Evolutionary conservation across 139 green algal species (phyloP).

Genomic region (Deuterostichococcus epilithicus): DNA sequence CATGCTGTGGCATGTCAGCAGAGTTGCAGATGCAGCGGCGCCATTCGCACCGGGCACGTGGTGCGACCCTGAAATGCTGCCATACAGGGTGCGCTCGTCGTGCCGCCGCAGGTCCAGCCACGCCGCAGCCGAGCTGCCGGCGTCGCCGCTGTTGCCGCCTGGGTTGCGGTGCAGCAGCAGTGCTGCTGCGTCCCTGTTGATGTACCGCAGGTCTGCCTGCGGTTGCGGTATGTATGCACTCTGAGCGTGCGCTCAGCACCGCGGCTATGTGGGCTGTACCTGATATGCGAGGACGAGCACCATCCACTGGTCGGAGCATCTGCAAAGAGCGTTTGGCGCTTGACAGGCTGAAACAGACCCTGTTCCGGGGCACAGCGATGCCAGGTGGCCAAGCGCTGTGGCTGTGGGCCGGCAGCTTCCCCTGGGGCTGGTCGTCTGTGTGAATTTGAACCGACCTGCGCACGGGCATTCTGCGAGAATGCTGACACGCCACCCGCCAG

Average conservation of each 20-base stretch:
- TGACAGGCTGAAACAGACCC: no score
- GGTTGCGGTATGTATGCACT: neutral
- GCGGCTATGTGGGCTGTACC: no score
- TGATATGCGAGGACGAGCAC: no score
- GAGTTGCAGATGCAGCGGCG: no score
- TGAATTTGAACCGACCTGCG: neutral
- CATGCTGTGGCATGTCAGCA: no score
- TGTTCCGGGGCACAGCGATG: no score
- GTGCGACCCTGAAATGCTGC: conserved; percentile 48
- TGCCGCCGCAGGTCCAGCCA: conserved; percentile 68
- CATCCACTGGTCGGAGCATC: no score
- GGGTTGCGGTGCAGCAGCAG: conserved; percentile 11
- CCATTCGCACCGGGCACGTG: conserved; percentile 36
- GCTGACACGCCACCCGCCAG: conserved; percentile 27
- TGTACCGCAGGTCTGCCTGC: conserved; percentile 34
- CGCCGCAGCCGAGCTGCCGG: neutral
- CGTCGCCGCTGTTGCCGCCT: neutral
- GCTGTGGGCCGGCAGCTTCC: no score
- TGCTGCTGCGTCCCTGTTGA: conserved; percentile 40
- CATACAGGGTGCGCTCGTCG: conserved; percentile 75
- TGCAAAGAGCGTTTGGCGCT: no score
- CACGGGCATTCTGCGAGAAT: neutral
- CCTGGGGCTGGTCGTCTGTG: no score
- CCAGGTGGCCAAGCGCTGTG: no score
- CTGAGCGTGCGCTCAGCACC: no score